Evolutionary conservation across 495 filamentous ascomycete genomes (phyloP).

Genomic region (Amorphotheca resinae): DNA sequence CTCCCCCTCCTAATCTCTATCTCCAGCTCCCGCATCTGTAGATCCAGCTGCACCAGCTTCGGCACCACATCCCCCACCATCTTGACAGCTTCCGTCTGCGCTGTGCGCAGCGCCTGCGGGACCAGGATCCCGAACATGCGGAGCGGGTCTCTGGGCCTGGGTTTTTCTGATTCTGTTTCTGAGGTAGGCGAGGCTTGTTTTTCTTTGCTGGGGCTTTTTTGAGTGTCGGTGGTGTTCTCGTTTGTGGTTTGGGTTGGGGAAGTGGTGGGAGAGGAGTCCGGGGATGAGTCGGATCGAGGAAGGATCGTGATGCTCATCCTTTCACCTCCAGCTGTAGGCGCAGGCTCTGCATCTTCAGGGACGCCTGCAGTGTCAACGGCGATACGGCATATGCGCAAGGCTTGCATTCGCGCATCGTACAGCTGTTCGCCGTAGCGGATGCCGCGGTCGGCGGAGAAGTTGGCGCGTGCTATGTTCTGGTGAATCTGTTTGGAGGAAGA

Average conservation of each 20-base stretch:
- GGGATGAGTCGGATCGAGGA: not conserved
- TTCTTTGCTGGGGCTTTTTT: not conserved
- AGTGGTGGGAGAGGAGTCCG: not conserved
- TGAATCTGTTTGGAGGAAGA: constrained; percentile 22
- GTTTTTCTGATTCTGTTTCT: constrained; percentile 2
- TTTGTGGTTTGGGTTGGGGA: not conserved
- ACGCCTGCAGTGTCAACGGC: constrained; percentile 10
- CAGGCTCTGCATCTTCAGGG: too few relatives aligned
- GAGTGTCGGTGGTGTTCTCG: not conserved
- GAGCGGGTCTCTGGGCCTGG: constrained; percentile 39
- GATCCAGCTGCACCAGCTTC: constrained; percentile 25
- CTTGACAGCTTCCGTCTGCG: constrained; percentile 35
- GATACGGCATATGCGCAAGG: constrained; percentile 30
- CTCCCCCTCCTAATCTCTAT: constrained; percentile 36
- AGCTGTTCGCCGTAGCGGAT: constrained; percentile 51
- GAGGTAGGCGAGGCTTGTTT: not conserved
- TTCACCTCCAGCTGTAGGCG: not conserved
- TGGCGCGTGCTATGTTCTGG: constrained; percentile 52
- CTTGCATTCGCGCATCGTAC: constrained; percentile 65
- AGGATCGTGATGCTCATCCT: too few relatives aligned
- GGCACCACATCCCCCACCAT: constrained; percentile 35
- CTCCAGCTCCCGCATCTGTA: constrained; percentile 37
- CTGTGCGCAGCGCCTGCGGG: constrained; percentile 44
- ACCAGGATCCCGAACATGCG: constrained; percentile 60
- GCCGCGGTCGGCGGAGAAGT: constrained; percentile 52